Evolutionary conservation across 176 grass and related monocot species (phyloP), one percentile per base, ranked within the genome.

Genomic region (Pharus latifolius): DNA sequence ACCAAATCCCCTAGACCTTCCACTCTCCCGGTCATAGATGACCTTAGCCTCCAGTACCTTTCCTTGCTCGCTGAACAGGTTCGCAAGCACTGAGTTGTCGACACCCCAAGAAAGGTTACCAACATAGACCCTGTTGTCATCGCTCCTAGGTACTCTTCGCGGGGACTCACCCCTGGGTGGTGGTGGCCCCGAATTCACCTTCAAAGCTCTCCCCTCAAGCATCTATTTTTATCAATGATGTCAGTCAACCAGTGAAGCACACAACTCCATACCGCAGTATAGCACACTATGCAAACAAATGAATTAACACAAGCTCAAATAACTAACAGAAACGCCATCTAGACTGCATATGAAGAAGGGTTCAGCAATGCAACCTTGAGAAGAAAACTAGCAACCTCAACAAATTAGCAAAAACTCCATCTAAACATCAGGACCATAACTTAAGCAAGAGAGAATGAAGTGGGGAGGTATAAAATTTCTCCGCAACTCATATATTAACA

Each of bases 51-150:
- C 83, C 75, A 92, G 17, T 14, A 98, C 89, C 58, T 82, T 84
- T 14, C 89, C 89, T 79, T 98, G 75, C 46, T 77, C 57, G 51
- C 73, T 88, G 67, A 97, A 97, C 31, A 97, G 56, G 26, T 76
- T 87, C 51, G 83, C 74, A 3, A 97, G 86, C 19, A 81, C 75
- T 15, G 80, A 78, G 59, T 97, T 87, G 60, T 97, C 89, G 35
- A 92, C 83, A 57, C 78, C 78, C 89, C 83, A 90, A 32, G 94
- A 85, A 67, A 97, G 89, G 56, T 97, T 97, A 10, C 94, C 87
- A 25, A 98, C 94, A 49, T 98, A 87, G 19, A 92, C 65, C 66
- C 80, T 76, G 33, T 87, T 84, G 45, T 56, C 60, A 16, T 72
- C 88, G 0, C 76, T 74, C 60, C 85, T 69, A 44, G 80, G 72